Conservation (phyloP, 805 yeast genomes). For the Myxozyma monticola region DNA sequence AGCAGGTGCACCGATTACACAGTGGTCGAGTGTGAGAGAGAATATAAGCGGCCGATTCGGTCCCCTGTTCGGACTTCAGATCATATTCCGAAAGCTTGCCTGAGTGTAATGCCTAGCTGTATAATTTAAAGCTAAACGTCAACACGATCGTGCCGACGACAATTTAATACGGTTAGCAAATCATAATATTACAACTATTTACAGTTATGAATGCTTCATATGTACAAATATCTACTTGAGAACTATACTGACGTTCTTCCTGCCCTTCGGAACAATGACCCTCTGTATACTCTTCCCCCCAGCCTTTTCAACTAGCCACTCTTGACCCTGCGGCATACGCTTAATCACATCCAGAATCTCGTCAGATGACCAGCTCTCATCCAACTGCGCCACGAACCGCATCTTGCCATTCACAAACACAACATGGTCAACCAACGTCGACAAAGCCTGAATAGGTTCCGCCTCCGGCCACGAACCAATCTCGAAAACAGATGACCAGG, state of each 20-base stretch:
- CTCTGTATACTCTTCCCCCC: conserved; percentile 48
- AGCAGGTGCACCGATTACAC: too few species aligned
- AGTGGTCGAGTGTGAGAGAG: too few species aligned
- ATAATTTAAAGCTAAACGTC: too few species aligned
- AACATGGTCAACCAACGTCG: conserved; percentile 37
- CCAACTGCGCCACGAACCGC: conserved; percentile 43
- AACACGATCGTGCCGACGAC: too few species aligned
- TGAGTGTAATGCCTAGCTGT: too few species aligned
- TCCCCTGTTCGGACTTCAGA: too few species aligned
- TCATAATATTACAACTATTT: too few species aligned
- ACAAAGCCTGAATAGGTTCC: conserved; percentile 33
- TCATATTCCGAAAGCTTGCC: too few species aligned
- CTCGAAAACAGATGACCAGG: conserved; percentile 53
- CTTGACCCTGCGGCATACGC: conserved; percentile 42
- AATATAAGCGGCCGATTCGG: too few species aligned
- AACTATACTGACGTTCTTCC: conserved; percentile 30
- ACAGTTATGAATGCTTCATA: too few species aligned
- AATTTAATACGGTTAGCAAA: too few species aligned
- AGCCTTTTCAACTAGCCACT: conserved; percentile 41
- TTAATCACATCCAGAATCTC: conserved; percentile 44
- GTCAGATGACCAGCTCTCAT: conserved; percentile 34
- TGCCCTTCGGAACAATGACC: conserved; percentile 46
- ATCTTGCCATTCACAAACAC: conserved; percentile 76
- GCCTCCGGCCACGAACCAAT: conserved; percentile 64
- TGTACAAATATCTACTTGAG: conserved; percentile 2